Base-by-base conservation (phyloP, 73 alveolate species). In the Symbiodinium pilosum region DNA sequence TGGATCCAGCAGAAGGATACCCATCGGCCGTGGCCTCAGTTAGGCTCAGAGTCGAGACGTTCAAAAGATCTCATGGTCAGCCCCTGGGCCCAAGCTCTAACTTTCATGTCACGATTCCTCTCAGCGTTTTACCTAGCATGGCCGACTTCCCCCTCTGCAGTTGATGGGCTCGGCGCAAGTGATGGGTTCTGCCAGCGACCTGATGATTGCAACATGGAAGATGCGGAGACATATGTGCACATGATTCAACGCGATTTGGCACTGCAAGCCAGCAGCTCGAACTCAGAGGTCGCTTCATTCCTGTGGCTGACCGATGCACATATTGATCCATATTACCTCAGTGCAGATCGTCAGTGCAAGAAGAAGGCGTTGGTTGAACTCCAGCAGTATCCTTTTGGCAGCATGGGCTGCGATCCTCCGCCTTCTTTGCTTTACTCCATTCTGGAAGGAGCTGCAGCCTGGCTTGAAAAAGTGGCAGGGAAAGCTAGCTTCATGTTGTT, bases 281-380 rank as follows among this genome's bases (percentile, higher is more conserved):
- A 86, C 40, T n/a, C n/a, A n/a, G n/a, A n/a, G n/a, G 34, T 39
- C 40, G 88, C 56, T 24, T 43, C 51, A 18, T 91, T 91, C 77
- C 41, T 91, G 24, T 91, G 97, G 97, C 88, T 68, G n/a, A 52
- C 97, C 9, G 97, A 91, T 42, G 97, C 97, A 21, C 97, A 91
- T 38, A 81, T 43, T n/a, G 97, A 91, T 42, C 97, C 97, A 43
- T 91, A 68, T 40, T 91, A 91, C 42, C 75, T 30, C 41, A 54
- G 84, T 12, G 28, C 68, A 34, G 84, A 21, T 32, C 44, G 97
- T 11, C 81, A 69, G 54, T 91, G 97, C 81, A 26, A 3, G 41
- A 43, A 52, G 41, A 51, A n/a, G n/a, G 39, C 51, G 52, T 30
- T 42, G 24, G 18, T 75, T 2, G 47, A n/a, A 30, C 52, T 91